These are phyloP conservation scores for Kentomonas sorsogonicus DNA, from an alignment of 208 protist species.

Conservation along the genomic window DNA sequence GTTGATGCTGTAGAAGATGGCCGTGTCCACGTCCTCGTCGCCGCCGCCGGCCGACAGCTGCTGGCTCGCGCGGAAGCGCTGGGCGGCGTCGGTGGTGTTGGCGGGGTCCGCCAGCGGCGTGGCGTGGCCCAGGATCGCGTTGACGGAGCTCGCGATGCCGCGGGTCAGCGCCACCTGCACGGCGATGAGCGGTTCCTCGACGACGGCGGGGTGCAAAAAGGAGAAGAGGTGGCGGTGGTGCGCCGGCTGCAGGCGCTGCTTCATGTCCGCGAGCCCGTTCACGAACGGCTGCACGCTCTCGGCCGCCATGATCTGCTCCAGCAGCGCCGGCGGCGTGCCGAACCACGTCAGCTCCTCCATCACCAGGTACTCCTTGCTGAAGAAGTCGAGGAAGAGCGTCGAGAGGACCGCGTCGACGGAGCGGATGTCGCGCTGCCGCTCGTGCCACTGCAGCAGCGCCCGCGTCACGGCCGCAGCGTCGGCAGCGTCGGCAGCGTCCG, in stretches of 20 bases:
- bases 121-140: constrained; percentile 48
- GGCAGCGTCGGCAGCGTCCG: background rate
- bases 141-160: constrained; percentile 52
- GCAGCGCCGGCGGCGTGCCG: constrained; percentile 50
- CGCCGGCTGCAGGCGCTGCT: constrained; percentile 57
- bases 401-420: constrained; percentile 49
- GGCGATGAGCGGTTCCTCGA: constrained; percentile 77
- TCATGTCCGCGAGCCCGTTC: constrained; percentile 56
- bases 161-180: constrained; percentile 76
- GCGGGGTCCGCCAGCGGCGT: constrained; percentile 32
- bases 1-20: constrained; percentile 89
- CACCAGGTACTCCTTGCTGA: constrained; percentile 70
- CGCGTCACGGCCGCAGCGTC: constrained; percentile 1
- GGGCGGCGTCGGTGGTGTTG: constrained; percentile 16
- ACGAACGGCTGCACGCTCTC: constrained; percentile 76
- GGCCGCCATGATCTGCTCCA: constrained; percentile 70
- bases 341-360: constrained; percentile 86
- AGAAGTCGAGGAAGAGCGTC: constrained; percentile 71
- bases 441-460: constrained; percentile 33
- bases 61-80: constrained; percentile 15
- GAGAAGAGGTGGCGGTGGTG: constrained; percentile 69
- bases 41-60: background rate
- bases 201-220: constrained; percentile 75
- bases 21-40: constrained; percentile 57
- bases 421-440: constrained; percentile 43